Conservation (phyloP, 2,329 filamentous ascomycete genomes). For the Huntiella decipiens region DNA sequence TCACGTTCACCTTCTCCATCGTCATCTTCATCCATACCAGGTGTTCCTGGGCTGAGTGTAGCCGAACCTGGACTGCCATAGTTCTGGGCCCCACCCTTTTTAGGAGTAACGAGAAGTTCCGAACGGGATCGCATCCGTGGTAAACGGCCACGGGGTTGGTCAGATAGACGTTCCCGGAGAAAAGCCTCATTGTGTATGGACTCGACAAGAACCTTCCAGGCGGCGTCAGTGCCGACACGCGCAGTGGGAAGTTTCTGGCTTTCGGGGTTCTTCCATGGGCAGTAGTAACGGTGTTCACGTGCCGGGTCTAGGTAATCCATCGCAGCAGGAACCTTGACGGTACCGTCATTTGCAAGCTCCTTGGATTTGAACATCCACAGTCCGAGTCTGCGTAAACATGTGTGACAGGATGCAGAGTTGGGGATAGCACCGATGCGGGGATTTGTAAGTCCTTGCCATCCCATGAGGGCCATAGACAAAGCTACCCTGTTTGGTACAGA, state of each 20-base stretch:
- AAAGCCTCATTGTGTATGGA: conserved; percentile 40
- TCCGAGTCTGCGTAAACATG: conserved; percentile 73
- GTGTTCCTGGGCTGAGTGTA: not conserved
- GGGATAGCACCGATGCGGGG: conserved; percentile 38
- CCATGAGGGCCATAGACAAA: conserved; percentile 49
- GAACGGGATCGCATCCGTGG: conserved; percentile 10
- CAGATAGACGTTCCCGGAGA: conserved; percentile 19
- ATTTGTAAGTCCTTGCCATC: conserved; percentile 52
- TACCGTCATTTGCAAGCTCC: conserved; percentile 35
- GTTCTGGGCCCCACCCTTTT: conserved; percentile 14
- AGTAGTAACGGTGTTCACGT: conserved; percentile 64
- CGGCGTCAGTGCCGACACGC: conserved; percentile 22
- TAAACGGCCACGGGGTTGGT: conserved; percentile 3
- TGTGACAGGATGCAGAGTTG: conserved; percentile 60
- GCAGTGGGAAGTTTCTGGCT: conserved; percentile 32
- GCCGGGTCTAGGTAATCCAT: conserved; percentile 51
- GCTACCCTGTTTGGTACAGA: conserved; percentile 34
- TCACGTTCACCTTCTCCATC: conserved; percentile 22
- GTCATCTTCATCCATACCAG: not conserved
- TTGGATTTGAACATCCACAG: conserved; percentile 86
- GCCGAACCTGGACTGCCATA: not conserved
- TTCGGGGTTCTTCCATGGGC: conserved; percentile 53
- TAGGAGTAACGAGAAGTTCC: conserved; percentile 5
- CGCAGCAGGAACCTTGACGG: conserved; percentile 37
- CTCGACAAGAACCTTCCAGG: conserved; percentile 35